These are phyloP conservation scores for Alternaria infectoria DNA, from an alignment of 2,329 filamentous ascomycete genomes.

Conservation along the genomic window DNA sequence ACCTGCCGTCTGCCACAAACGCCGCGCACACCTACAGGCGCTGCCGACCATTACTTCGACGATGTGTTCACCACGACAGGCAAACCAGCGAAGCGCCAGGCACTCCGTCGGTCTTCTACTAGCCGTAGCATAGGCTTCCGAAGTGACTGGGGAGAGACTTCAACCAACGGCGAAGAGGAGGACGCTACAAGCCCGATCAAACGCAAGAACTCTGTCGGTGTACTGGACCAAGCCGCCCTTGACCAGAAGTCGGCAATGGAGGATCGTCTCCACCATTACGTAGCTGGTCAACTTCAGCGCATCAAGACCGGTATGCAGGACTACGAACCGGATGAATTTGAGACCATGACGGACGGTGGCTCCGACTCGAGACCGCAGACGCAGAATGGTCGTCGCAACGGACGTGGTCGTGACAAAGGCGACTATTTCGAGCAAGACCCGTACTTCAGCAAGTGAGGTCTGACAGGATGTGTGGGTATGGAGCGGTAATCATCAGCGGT, in stretches of 20 bases:
- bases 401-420: conserved; percentile 20
- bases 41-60: conserved; percentile 93
- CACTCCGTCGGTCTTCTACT: conserved; percentile 79
- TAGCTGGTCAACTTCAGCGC: conserved; percentile 78
- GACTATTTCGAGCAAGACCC: conserved; percentile 42
- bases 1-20: conserved; percentile 70
- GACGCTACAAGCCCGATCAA: conserved; percentile 37
- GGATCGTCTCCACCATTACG: conserved; percentile 78
- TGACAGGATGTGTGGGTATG: neutral
- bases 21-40: conserved; percentile 81
- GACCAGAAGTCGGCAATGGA: conserved; percentile 46
- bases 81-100: conserved; percentile 54
- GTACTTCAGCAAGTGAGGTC: conserved; percentile 31
- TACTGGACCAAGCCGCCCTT: conserved; percentile 60
- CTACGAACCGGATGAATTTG: conserved; percentile 67
- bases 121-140: conserved; percentile 82
- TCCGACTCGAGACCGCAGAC: conserved; percentile 30
- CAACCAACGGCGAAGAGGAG: conserved; percentile 44
- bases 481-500: conserved; percentile 1
- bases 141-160: conserved; percentile 70
- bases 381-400: conserved; percentile 30
- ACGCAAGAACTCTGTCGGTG: conserved; percentile 57
- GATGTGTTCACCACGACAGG: conserved; percentile 73
- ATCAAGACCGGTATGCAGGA: conserved; percentile 67
- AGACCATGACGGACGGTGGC: conserved; percentile 60